Conservation (phyloP, 163 green algal genomes). For the Picocystis sp. region DNA sequence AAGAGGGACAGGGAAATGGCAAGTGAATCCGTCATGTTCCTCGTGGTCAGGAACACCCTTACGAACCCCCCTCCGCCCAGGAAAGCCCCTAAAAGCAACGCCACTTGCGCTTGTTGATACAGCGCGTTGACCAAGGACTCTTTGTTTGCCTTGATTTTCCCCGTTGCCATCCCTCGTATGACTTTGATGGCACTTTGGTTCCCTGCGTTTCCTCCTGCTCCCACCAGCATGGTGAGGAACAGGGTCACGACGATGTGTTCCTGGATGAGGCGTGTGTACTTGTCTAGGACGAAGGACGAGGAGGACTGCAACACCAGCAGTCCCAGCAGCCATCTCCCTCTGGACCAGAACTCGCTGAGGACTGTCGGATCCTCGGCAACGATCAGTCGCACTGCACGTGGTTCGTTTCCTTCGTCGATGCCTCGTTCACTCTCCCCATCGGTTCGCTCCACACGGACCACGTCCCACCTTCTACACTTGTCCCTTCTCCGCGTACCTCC, state of each 20-base stretch:
- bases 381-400: too few relatives aligned
- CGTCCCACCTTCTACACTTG: too few relatives aligned
- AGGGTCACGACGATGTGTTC: slow-evolving; percentile 82
- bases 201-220: slow-evolving; percentile 70
- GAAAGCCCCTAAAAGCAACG: slow-evolving; percentile 45
- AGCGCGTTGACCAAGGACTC: slow-evolving; percentile 15
- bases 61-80: slow-evolving; percentile 51
- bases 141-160: slow-evolving; percentile 3
- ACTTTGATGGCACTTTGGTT: slow-evolving; percentile 73
- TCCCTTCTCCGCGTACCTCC: too few relatives aligned
- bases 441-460: too few relatives aligned
- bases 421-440: too few relatives aligned
- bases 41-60: slow-evolving; percentile 59
- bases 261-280: slow-evolving; percentile 43
- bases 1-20: slow-evolving; percentile 71
- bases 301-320: slow-evolving; percentile 71
- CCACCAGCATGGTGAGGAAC: slow-evolving; percentile 49
- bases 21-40: slow-evolving; percentile 32
- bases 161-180: slow-evolving; percentile 48
- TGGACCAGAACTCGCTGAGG: slow-evolving; percentile 21
- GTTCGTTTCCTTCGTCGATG: too few relatives aligned
- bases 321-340: slow-evolving; percentile 61
- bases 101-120: slow-evolving; percentile 52
- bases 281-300: slow-evolving; percentile 61
- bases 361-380: background rate